These are phyloP conservation scores for Candida oleophila DNA, from an alignment of 805 yeast species.

Conservation along the genomic window DNA sequence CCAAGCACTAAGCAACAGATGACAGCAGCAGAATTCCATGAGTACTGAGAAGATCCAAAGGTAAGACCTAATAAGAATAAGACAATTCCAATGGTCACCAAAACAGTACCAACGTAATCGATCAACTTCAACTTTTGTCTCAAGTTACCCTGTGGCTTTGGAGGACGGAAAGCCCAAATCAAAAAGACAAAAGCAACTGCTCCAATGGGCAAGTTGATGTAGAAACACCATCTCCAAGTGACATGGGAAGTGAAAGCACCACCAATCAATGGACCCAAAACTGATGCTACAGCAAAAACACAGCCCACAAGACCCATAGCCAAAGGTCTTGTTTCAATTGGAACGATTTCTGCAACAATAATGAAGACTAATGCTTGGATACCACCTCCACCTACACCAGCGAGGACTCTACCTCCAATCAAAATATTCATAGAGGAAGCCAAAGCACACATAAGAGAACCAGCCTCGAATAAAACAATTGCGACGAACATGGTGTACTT, in stretches of 20 bases:
- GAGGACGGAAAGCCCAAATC: slow-evolving; percentile 45
- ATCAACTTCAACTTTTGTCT: slow-evolving; percentile 37
- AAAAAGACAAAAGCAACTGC: slow-evolving; percentile 44
- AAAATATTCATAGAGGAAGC: slow-evolving; percentile 34
- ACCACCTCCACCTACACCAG: slow-evolving; percentile 39
- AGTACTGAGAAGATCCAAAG: slow-evolving; percentile 46
- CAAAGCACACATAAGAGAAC: slow-evolving; percentile 39
- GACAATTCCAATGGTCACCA: slow-evolving; percentile 42
- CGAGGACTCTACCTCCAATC: slow-evolving; percentile 41
- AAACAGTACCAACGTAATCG: slow-evolving; percentile 47
- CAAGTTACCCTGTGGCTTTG: slow-evolving; percentile 36
- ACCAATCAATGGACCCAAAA: slow-evolving; percentile 62
- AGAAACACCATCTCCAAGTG: slow-evolving; percentile 78
- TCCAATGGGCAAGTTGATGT: slow-evolving; percentile 65
- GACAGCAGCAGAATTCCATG: slow-evolving; percentile 56
- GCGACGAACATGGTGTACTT: slow-evolving; percentile 27
- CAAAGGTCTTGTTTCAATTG: slow-evolving; percentile 33
- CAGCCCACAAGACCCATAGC: slow-evolving; percentile 34
- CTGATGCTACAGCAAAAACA: slow-evolving; percentile 49
- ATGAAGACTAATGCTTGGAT: slow-evolving; percentile 28
- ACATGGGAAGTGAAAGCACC: slow-evolving; percentile 58
- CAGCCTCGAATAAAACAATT: slow-evolving; percentile 28
- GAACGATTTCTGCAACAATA: slow-evolving; percentile 30
- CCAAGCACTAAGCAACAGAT: slow-evolving; percentile 50
- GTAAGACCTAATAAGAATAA: slow-evolving; percentile 48